phyloP scores from a whole-genome alignment of 2,329 filamentous ascomycete species.

The Paracamarosporium sp. region DNA sequence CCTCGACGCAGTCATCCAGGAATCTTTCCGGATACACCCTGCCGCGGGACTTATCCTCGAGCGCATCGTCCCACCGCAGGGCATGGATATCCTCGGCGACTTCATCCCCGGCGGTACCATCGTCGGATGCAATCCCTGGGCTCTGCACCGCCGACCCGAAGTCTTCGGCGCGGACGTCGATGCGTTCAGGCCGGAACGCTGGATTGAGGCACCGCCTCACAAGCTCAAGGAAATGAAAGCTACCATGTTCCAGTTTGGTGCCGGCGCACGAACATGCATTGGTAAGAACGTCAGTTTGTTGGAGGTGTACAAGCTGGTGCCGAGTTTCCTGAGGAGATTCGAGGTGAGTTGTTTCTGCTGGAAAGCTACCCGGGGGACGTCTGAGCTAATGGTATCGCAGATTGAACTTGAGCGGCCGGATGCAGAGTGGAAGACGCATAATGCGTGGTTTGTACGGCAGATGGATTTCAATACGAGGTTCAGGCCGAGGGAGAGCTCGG shows the following conservation, averaged over 20 bases:
- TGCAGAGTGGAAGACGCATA: slow-evolving; percentile 55
- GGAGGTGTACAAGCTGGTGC: slow-evolving; percentile 60
- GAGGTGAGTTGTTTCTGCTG: slow-evolving; percentile 51
- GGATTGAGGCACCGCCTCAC: slow-evolving; percentile 62
- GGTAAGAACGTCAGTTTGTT: slow-evolving; percentile 62
- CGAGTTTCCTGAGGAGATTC: slow-evolving; percentile 68
- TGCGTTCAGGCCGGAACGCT: slow-evolving; percentile 71
- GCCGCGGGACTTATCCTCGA: slow-evolving; percentile 76
- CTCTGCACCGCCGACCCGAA: slow-evolving; percentile 71
- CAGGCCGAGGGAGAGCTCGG: slow-evolving; percentile 29
- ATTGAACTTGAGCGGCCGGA: slow-evolving; percentile 49
- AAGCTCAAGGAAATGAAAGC: slow-evolving; percentile 71
- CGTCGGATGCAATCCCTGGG: slow-evolving; percentile 77
- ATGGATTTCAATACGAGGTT: slow-evolving; percentile 54
- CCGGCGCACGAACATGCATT: slow-evolving; percentile 72
- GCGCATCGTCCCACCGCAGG: slow-evolving; percentile 71
- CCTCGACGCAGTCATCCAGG: slow-evolving; percentile 79
- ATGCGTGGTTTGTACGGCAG: slow-evolving; percentile 62
- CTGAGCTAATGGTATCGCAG: slow-evolving; percentile 23
- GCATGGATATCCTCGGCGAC: slow-evolving; percentile 67
- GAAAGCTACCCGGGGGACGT: not conserved
- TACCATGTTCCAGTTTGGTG: slow-evolving; percentile 76
- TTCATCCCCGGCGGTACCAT: slow-evolving; percentile 73
- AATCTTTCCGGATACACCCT: slow-evolving; percentile 78
- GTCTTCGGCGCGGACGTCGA: slow-evolving; percentile 74